Base-by-base conservation (phyloP, 371 early-diverging fungal species). In the Quaeritorhiza haematococci region DNA sequence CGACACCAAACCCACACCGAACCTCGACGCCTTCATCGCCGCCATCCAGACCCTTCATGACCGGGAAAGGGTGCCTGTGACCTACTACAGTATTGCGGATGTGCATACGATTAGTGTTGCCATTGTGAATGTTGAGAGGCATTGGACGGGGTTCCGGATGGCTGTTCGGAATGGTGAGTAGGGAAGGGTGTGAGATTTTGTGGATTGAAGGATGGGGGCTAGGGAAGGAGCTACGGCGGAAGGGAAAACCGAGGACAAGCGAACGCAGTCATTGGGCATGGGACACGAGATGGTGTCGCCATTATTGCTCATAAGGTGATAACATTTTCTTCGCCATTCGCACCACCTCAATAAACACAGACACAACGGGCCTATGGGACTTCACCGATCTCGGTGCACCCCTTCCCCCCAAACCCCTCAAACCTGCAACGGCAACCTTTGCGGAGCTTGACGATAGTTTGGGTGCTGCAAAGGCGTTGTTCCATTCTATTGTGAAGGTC, bases 351-450 rank as follows among this genome's bases (percentile, higher is more conserved):
- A 13, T 13, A 15, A 27, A 0, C 48, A 38, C 51, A 57, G 84
- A 86, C 64, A 58, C 10, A n/a, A 85, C 90, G 3, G 95, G 94
- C 0, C 58, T 75, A 10, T 95, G 96, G 96, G 87, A 89, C 56
- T 89, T 76, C 59, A 84, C 83, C 0, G 80, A 84, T 47, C 66
- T 89, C 32, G 82, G 83, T 3, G 78, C 78, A 1, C 84, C 90
- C 3, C 77, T 15, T 13, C 75, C 71, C 3, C 70, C 68, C 7
- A 55, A 55, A 34, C 55, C 65, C 1, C 35, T 68, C 8, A 35
- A 48, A 35, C 69, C 70, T 3, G 38, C 44, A 3, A 71, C 67
- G 21, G 74, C 73, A 10, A 66, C 64, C 10, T 74, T 73, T 42
- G 63, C 71, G n/a, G 55, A 63, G 49, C 58, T 74, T 15, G 75